Conservation (phyloP, 768 basidiomycete genomes). For the Strobilomyces confusus region DNA sequence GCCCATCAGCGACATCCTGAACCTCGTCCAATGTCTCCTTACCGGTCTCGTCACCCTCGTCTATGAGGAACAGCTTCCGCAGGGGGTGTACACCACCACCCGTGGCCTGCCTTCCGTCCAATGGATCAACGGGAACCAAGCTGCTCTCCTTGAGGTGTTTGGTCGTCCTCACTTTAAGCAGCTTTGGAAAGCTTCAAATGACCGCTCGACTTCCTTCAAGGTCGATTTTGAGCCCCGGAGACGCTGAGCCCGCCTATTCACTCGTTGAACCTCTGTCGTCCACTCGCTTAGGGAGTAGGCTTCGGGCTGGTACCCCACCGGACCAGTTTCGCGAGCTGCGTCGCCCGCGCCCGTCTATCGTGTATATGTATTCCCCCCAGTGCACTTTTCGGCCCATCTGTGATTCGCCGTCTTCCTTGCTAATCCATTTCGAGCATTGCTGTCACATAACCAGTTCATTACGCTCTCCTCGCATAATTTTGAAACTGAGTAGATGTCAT, state of each 20-base stretch:
- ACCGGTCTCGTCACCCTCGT: slow-evolving; percentile 69
- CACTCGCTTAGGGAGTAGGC: slow-evolving; percentile 7
- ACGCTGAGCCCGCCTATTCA: slow-evolving; percentile 27
- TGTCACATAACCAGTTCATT: slow-evolving; percentile 39
- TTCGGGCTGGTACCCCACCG: slow-evolving; percentile 20
- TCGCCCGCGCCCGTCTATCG: slow-evolving; percentile 8
- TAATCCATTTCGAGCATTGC: slow-evolving; percentile 29
- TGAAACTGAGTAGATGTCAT: slow-evolving; percentile 26
- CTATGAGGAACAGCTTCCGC: slow-evolving; percentile 70
- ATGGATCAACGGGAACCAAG: slow-evolving; percentile 72
- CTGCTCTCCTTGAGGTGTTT: slow-evolving; percentile 66
- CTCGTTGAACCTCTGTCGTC: slow-evolving; percentile 1
- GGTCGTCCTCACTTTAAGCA: slow-evolving; percentile 69
- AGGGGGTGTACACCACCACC: slow-evolving; percentile 68
- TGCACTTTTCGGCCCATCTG: slow-evolving; percentile 21
- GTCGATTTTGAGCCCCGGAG: slow-evolving; percentile 55
- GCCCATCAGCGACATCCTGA: slow-evolving; percentile 67
- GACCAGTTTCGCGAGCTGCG: slow-evolving; percentile 1
- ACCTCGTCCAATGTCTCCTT: slow-evolving; percentile 67
- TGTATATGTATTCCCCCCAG: slow-evolving; percentile 14
- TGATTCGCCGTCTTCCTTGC: slow-evolving; percentile 25
- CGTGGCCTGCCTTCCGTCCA: slow-evolving; percentile 74
- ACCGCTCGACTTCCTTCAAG: slow-evolving; percentile 69
- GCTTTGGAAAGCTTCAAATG: slow-evolving; percentile 67
- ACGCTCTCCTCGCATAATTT: slow-evolving; percentile 33